Base-by-base conservation (phyloP, 2,329 filamentous ascomycete genomes). In the Aspergillus chevalieri region DNA sequence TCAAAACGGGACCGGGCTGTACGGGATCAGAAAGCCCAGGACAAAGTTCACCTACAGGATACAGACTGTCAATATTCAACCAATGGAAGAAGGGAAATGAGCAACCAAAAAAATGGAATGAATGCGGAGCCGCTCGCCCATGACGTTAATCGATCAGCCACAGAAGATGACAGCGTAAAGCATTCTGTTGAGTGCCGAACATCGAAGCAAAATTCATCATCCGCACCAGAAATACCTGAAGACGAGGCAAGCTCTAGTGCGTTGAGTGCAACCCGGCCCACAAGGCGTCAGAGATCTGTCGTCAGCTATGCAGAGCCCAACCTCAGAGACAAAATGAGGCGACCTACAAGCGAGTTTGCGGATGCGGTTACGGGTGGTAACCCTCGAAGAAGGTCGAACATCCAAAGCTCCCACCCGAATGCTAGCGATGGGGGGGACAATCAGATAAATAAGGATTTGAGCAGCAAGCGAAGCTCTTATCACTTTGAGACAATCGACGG, bases 241-340 rank as follows among this genome's bases (percentile, higher is more conserved):
- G 14, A 28, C 17, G 46, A 36, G 46, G 24, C 15, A 43, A 17
- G 22, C 19, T 30, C 34, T 34, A 19, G 24, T 28, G 79, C 76
- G 6, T 71, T 69, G 6, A 75, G 68, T 33, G 77, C 78, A 45
- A 79, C 80, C 24, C 78, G 88, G 42, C 80, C 81, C 19, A 85
- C 83, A 57, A 77, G 88, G 56, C 80, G 88, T 55, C 81, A 82
- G 44, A 78, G 85, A 59, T 73, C 81, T 9, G 77, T 83, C 45
- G 80, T 93, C 53, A 92, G 86, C 72, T 93, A 93, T 65, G 86
- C 87, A 9, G 87, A 92, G 65, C 88, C 88, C 1, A 92, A 87
- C 60, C 74, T 93, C 39, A 79, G 86, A 53, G 86, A 85, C 63
- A 93, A 93, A 71, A 91, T 93, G 87, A 80, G 88, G 51, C 80